Base-by-base conservation (phyloP, 495 filamentous ascomycete genomes). In the Evansstolkia leycettana region DNA sequence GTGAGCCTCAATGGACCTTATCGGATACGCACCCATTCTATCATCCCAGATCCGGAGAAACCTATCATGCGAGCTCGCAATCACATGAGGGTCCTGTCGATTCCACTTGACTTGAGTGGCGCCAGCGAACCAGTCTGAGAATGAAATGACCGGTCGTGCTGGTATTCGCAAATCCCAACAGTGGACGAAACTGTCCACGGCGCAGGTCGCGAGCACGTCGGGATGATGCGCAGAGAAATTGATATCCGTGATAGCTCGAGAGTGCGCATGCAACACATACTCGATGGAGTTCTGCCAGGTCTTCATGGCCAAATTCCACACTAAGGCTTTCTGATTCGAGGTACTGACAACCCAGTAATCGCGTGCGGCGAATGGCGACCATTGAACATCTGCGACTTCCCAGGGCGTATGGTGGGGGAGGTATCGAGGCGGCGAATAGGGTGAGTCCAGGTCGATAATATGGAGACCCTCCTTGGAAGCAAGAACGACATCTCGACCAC, bases 21-120 rank as follows among this genome's bases (percentile, higher is more conserved):
- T 57, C 11, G 86, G 87, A 33, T 72, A 69, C 10, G 82, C 82
- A 2, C 87, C 75, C 55, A 79, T 84, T 28, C 89, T 68, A 42
- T 80, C 75, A 58, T 96, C 89, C 89, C 89, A 96, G 26, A 96
- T 86, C 23, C 82, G 75, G 9, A 94, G 59, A 58, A 75, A 84
- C 13, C 75, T 76, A 52, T 94, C 84, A 54, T 96, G 89, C 3
- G 89, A 84, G 12, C 86, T 93, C 7, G 89, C 89, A 14, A 96
- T 60, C 25, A 94, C 76, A 48, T 90, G 68, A 1, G 79, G 67
- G 48, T 94, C 77, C 55, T 88, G 82, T 33, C 89, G 70, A 50
- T 87, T 94, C 72, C 85, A 94, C 56, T 94, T 96, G 36, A 94
- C 89, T 52, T 96, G 89, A 3, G 88, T 94, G 12, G 86, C 88